Conservation (phyloP, 169 alveolate species). For the Cryptosporidium xiaoi region DNA sequence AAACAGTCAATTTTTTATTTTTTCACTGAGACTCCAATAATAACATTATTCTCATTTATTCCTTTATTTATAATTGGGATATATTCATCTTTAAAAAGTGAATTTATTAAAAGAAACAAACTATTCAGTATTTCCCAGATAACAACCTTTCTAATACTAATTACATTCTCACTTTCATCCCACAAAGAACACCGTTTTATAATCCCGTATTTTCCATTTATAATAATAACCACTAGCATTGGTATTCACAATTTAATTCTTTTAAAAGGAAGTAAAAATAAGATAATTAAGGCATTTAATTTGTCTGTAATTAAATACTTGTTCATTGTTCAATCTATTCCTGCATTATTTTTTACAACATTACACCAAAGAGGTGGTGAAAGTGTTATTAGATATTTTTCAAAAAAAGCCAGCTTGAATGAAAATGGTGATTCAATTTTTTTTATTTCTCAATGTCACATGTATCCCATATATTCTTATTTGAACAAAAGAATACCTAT, state of each 20-base stretch:
- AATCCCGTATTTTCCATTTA: conserved; percentile 67
- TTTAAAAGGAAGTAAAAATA: neutral
- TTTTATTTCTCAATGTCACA: conserved; percentile 76
- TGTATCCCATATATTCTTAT: conserved; percentile 77
- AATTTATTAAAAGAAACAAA: neutral
- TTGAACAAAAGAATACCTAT: conserved; percentile 71
- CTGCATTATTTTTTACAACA: conserved; percentile 70
- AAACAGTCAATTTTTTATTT: conserved; percentile 8
- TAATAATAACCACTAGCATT: conserved; percentile 15
- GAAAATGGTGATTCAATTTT: conserved; percentile 53
- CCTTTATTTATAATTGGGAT: conserved; percentile 17
- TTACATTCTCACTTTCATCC: conserved; percentile 43
- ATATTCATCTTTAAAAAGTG: neutral
- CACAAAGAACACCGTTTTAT: conserved; percentile 75
- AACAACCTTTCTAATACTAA: neutral
- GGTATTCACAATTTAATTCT: neutral
- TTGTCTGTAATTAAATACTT: neutral
- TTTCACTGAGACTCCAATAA: conserved; percentile 18
- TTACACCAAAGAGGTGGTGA: conserved; percentile 75
- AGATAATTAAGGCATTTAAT: conserved; percentile 31
- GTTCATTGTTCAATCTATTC: conserved; percentile 48
- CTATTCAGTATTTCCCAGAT: conserved; percentile 1
- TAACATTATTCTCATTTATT: conserved; percentile 8
- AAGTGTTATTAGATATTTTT: conserved; percentile 40
- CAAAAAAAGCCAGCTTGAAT: conserved; percentile 28